phyloP scores from a whole-genome alignment of 768 basidiomycete species.

The Lyophyllum shimeji region DNA sequence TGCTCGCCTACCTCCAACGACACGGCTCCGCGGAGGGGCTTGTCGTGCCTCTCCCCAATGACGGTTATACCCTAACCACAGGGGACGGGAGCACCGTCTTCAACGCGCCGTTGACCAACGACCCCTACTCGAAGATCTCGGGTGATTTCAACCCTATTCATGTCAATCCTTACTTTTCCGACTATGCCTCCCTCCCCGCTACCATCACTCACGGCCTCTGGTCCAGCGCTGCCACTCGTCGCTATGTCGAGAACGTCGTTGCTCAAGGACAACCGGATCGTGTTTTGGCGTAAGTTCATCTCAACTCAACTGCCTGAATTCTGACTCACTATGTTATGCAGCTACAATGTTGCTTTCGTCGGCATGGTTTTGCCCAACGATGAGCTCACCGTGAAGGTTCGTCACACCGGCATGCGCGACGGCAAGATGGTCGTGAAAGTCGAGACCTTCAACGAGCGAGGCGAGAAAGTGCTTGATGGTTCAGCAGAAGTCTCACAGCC shows the following conservation, averaged over 20 bases:
- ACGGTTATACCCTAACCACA: constrained; percentile 82
- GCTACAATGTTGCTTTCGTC: constrained; percentile 93
- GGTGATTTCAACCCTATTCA: constrained; percentile 99
- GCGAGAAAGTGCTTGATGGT: constrained; percentile 91
- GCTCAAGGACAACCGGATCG: constrained; percentile 92
- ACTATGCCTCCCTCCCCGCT: constrained; percentile 87
- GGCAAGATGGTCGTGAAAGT: constrained; percentile 93
- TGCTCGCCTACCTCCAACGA: constrained; percentile 89
- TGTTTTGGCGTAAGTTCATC: constrained; percentile 70
- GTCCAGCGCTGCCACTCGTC: constrained; percentile 92
- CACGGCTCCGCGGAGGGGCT: constrained; percentile 82
- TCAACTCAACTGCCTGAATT: neutral
- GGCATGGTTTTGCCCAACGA: constrained; percentile 96
- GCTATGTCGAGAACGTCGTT: constrained; percentile 89
- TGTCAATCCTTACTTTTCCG: constrained; percentile 96
- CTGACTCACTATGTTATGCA: constrained; percentile 23
- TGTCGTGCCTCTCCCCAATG: constrained; percentile 74
- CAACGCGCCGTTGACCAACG: constrained; percentile 86
- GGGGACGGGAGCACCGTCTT: constrained; percentile 62
- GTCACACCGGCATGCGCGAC: constrained; percentile 87
- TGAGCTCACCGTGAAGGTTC: constrained; percentile 81
- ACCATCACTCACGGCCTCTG: constrained; percentile 99
- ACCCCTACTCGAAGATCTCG: constrained; percentile 93
- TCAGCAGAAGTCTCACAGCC: constrained; percentile 93
- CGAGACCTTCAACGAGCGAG: constrained; percentile 78